These are phyloP conservation scores for Cryptococcus sp. DNA, from an alignment of 1,284 basidiomycete species.

Conservation along the genomic window DNA sequence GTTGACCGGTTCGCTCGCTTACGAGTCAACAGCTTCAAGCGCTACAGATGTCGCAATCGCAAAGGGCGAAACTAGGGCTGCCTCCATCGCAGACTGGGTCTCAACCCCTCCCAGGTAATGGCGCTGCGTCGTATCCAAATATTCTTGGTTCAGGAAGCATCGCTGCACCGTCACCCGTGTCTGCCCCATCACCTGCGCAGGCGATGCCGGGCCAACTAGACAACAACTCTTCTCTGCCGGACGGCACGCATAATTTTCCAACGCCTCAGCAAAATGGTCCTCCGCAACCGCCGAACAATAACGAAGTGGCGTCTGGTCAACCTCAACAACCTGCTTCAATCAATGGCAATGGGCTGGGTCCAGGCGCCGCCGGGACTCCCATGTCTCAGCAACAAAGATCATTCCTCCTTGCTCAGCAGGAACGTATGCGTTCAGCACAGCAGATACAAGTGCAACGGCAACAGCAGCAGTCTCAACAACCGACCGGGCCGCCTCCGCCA, in stretches of 20 bases:
- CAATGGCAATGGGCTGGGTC: background rate
- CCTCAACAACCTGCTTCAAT: background rate
- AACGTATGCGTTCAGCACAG: conserved; percentile 19
- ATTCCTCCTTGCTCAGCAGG: conserved; percentile 21
- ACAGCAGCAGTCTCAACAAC: conserved; percentile 8
- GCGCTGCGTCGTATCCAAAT: background rate
- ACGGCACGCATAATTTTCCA: background rate
- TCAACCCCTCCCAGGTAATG: conserved; percentile 1
- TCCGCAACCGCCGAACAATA: background rate
- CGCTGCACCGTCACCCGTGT: conserved; percentile 12
- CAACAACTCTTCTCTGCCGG: background rate
- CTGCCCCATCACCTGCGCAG: conserved; percentile 2
- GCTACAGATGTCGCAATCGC: conserved; percentile 33
- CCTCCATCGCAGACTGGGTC: conserved; percentile 3
- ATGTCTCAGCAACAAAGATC: conserved; percentile 11
- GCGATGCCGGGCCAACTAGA: conserved; percentile 1
- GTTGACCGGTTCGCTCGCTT: background rate
- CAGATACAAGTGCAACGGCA: conserved; percentile 11
- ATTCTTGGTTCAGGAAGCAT: conserved; percentile 4
- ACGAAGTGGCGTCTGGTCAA: background rate
- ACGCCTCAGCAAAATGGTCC: background rate
- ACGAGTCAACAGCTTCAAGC: conserved; percentile 33
- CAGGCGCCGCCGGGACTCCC: conserved; percentile 18
- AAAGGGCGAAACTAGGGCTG: conserved; percentile 20
- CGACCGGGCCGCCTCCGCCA: conserved; percentile 9